phyloP scores from a whole-genome alignment of 805 yeast genomes.

The Candida tibetensis region DNA sequence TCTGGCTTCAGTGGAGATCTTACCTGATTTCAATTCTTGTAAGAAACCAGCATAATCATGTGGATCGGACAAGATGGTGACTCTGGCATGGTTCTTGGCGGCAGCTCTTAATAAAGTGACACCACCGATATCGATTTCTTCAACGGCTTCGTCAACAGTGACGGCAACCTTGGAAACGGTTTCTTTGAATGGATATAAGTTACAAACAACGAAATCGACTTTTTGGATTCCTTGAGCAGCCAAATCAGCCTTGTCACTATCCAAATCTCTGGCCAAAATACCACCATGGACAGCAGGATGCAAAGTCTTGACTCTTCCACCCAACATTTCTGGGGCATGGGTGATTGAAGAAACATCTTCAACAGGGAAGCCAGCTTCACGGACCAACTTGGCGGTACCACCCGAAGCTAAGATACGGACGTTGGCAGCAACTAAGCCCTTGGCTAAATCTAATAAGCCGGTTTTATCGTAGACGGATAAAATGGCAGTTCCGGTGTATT shows the following conservation, averaged over 20 bases:
- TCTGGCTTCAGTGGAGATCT: slow-evolving; percentile 68
- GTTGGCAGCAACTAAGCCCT: slow-evolving; percentile 84
- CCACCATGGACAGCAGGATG: slow-evolving; percentile 99
- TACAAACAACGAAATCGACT: slow-evolving; percentile 96
- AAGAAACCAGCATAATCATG: slow-evolving; percentile 85
- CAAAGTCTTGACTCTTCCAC: slow-evolving; percentile 96
- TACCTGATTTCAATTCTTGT: slow-evolving; percentile 73
- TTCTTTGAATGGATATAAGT: slow-evolving; percentile 97
- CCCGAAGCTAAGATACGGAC: slow-evolving; percentile 96
- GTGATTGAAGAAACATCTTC: slow-evolving; percentile 94
- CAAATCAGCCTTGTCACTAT: slow-evolving; percentile 85
- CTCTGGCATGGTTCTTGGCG: slow-evolving; percentile 96
- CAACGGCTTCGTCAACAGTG: slow-evolving; percentile 95
- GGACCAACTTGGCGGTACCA: slow-evolving; percentile 90
- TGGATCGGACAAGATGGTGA: slow-evolving; percentile 93
- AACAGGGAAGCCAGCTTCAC: slow-evolving; percentile 98
- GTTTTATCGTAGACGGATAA: slow-evolving; percentile 97
- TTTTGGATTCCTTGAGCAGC: slow-evolving; percentile 87
- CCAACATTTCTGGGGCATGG: slow-evolving; percentile 98
- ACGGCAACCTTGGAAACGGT: slow-evolving; percentile 94
- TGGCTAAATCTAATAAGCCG: slow-evolving; percentile 92
- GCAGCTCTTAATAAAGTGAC: slow-evolving; percentile 97
- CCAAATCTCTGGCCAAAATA: slow-evolving; percentile 90
- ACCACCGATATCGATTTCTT: slow-evolving; percentile 96
- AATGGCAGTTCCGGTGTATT: slow-evolving; percentile 79